Evolutionary conservation across 805 yeast species (phyloP), one percentile per base, ranked within the genome.

Genomic region (Metschnikowia dekortorum): DNA sequence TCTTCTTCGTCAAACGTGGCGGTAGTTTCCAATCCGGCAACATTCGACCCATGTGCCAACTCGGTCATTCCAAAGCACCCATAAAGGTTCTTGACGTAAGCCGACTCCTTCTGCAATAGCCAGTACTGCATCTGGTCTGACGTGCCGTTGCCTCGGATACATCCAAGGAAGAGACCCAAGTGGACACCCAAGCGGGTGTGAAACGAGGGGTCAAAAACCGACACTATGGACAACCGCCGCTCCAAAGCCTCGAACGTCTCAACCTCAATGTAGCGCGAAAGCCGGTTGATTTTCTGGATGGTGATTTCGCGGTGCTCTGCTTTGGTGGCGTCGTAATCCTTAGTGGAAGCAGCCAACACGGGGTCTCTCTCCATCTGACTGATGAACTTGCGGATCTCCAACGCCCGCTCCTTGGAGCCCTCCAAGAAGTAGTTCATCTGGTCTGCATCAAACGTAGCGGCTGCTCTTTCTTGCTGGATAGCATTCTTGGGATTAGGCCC

Each of bases 1-100:
- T 76, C 78, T 14, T 69, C 70, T 16, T 73, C 70, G 65, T 89
- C 84, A 65, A 78, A 91, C 18, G 86, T 84, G 13, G 97, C 96
- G 13, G 90, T 86, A n/a, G 97, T 91, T 68, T 91, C 96, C 53
- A 89, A 75, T 26, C 88, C 95, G 4, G 96, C 96, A 41, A 91
- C 97, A 66, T 91, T 91, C 10, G 96, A 88, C 26, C 68, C 68
- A 60, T 82, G 85, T 56, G 81, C 82, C 60, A 83, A 81, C 66
- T 82, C 86, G 36, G 86, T 82, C 68, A 82, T 75, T 32, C 83
- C 86, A 57, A 82, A 82, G 65, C 85, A 80, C 38, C 86, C 86
- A 54, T 71, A 73, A 28, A 85, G 74, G 53, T 80, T 86, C 61
- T 77, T 82, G 37, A 84, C 63, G 53, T 69, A 70, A 1, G 74